Evolutionary conservation across 768 basidiomycete species (phyloP).

Genomic region (Polyporus arcularius): DNA sequence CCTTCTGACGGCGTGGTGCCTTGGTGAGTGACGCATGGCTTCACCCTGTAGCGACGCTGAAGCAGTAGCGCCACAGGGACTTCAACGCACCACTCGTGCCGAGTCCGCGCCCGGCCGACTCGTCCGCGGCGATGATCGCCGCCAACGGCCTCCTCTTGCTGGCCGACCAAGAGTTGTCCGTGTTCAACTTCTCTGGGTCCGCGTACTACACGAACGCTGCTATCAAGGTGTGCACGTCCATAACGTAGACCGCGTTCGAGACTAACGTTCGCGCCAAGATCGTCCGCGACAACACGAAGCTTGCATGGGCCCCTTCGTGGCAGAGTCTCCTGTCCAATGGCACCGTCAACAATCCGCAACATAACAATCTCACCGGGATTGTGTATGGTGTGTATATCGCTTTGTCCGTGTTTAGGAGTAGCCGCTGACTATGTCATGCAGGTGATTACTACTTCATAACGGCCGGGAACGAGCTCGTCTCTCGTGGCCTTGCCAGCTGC

Average conservation of each 20-base stretch:
- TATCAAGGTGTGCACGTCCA: conserved; percentile 29
- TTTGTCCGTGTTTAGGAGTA: background rate
- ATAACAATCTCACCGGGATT: conserved; percentile 60
- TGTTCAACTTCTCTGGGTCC: conserved; percentile 31
- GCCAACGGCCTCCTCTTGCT: conserved; percentile 62
- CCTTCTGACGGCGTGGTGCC: conserved; percentile 66
- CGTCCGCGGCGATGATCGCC: conserved; percentile 67
- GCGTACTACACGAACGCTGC: conserved; percentile 50
- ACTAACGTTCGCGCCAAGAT: conserved; percentile 33
- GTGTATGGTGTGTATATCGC: conserved; percentile 45
- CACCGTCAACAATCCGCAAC: conserved; percentile 57
- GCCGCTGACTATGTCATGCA: conserved; percentile 24
- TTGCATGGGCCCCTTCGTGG: conserved; percentile 63
- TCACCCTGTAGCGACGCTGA: background rate
- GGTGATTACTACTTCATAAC: conserved; percentile 67
- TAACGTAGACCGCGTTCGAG: too few species aligned
- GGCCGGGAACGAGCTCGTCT: conserved; percentile 53
- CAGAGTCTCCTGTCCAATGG: conserved; percentile 67
- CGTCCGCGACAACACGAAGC: conserved; percentile 45
- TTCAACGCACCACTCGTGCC: conserved; percentile 66
- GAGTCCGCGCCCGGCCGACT: conserved; percentile 59
- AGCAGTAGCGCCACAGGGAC: conserved; percentile 48
- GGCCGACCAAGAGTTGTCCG: conserved; percentile 41
- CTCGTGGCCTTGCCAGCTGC: conserved; percentile 39
- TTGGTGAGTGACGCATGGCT: conserved; percentile 44